Conservation (phyloP, 352 stramenopile species). For the Phytophthora constricta region DNA sequence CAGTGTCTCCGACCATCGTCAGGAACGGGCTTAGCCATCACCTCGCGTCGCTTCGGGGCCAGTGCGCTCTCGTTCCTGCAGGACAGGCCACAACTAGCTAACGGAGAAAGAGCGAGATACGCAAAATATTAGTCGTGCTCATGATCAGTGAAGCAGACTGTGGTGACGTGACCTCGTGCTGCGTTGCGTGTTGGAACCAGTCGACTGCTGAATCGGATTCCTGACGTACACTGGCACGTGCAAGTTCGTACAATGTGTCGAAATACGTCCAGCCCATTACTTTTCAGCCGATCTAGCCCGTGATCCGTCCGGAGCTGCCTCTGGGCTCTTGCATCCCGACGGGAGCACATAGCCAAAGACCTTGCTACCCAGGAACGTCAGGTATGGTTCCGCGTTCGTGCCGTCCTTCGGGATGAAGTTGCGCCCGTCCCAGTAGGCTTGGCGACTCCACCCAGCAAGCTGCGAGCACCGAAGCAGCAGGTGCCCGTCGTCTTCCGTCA, state of each 20-base stretch:
- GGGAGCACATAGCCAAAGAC: slow-evolving; percentile 71
- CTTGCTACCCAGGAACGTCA: slow-evolving; percentile 89
- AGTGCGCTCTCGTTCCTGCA: neutral
- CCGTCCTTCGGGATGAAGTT: slow-evolving; percentile 64
- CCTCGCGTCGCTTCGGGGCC: neutral
- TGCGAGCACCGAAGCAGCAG: slow-evolving; percentile 73
- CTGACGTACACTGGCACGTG: neutral
- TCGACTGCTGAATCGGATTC: slow-evolving; percentile 15
- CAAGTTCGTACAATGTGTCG: slow-evolving; percentile 10
- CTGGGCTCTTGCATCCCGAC: neutral
- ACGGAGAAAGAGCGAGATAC: slow-evolving; percentile 11
- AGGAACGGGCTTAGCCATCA: no score
- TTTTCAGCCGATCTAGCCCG: slow-evolving; percentile 12
- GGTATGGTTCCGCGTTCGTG: slow-evolving; percentile 47
- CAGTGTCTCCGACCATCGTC: neutral
- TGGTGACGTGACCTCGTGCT: slow-evolving; percentile 11
- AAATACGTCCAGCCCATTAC: slow-evolving; percentile 5
- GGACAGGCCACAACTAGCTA: slow-evolving; percentile 25
- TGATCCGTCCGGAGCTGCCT: neutral
- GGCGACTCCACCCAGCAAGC: slow-evolving; percentile 61
- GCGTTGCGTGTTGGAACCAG: slow-evolving; percentile 2
- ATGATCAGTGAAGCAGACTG: slow-evolving; percentile 6
- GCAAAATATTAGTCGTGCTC: slow-evolving; percentile 23
- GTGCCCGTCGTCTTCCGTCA: slow-evolving; percentile 75
- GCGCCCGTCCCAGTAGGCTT: slow-evolving; percentile 83